Percentiles rank a stretch among this genome's conserved stretches.
Conservation (phyloP, 352 stramenopile genomes). For the Pythium plurisporium region DNA sequence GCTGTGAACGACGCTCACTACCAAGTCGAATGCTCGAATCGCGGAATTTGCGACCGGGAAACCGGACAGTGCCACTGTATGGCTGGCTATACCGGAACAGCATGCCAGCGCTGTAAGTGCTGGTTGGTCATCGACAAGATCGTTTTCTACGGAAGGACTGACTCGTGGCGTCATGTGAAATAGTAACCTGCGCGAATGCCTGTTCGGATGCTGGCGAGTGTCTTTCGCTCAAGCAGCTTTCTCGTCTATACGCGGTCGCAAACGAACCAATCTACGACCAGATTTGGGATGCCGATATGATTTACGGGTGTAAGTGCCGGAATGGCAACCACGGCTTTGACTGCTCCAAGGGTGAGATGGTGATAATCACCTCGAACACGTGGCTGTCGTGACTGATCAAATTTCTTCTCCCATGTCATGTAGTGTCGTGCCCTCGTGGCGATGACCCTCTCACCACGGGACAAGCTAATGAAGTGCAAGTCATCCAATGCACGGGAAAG, state of each 20-base stretch:
- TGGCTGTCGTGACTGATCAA: not conserved
- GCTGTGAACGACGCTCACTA: slow-evolving; percentile 58
- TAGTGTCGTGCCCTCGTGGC: slow-evolving; percentile 64
- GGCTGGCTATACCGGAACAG: slow-evolving; percentile 58
- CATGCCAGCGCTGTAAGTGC: slow-evolving; percentile 61
- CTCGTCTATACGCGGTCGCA: slow-evolving; percentile 33
- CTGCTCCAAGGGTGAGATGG: slow-evolving; percentile 59
- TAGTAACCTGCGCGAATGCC: slow-evolving; percentile 44
- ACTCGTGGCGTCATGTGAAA: slow-evolving; percentile 16
- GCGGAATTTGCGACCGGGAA: slow-evolving; percentile 53
- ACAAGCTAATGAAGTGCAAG: slow-evolving; percentile 84
- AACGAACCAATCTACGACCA: slow-evolving; percentile 48
- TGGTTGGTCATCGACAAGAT: not conserved
- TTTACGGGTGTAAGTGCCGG: slow-evolving; percentile 88
- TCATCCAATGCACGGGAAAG: slow-evolving; percentile 71
- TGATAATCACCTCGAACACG: not conserved
- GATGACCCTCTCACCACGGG: slow-evolving; percentile 82
- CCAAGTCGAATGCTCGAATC: slow-evolving; percentile 71
- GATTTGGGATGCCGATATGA: slow-evolving; percentile 68
- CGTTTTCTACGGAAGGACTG: not conserved
- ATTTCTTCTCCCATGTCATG: not conserved
- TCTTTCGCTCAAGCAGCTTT: slow-evolving; percentile 64
- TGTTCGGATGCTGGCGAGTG: slow-evolving; percentile 55
- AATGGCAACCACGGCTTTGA: slow-evolving; percentile 77
- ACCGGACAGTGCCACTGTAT: slow-evolving; percentile 57